Evolutionary conservation across 108 stramenopile genomes (phyloP).

Genomic region (Fragilaria crotonensis): DNA sequence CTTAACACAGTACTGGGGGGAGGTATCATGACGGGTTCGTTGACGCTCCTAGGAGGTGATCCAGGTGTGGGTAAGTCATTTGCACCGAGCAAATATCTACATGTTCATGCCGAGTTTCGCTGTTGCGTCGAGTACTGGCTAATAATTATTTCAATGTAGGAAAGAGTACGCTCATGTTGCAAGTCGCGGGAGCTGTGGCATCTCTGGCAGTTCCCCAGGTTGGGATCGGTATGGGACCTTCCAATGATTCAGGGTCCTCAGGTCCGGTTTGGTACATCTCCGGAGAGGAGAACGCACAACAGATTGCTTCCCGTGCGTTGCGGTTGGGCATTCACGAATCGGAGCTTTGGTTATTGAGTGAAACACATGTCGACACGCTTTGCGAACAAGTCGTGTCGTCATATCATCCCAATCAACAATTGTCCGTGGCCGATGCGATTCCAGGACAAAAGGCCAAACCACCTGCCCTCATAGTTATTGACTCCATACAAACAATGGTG

Average conservation of each 20-base stretch:
- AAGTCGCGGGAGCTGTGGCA: slow-evolving; percentile 61
- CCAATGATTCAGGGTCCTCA: slow-evolving; percentile 5
- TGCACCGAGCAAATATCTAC: background rate
- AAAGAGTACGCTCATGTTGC: slow-evolving; percentile 67
- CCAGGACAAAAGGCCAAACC: slow-evolving; percentile 26
- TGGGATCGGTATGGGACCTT: slow-evolving; percentile 70
- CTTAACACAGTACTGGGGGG: slow-evolving; percentile 90
- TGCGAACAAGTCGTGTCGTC: slow-evolving; percentile 46
- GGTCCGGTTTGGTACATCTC: slow-evolving; percentile 91
- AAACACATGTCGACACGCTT: slow-evolving; percentile 60
- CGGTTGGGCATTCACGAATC: slow-evolving; percentile 53
- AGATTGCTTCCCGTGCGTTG: slow-evolving; percentile 81
- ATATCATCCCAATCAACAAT: slow-evolving; percentile 7
- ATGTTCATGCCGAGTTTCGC: background rate
- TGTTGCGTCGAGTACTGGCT: background rate
- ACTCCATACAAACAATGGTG: slow-evolving; percentile 93
- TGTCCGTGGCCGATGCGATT: slow-evolving; percentile 3
- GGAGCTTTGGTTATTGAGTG: slow-evolving; percentile 54
- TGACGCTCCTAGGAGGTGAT: slow-evolving; percentile 84
- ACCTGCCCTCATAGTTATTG: slow-evolving; percentile 77
- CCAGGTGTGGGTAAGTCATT: slow-evolving; percentile 66
- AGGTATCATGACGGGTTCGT: slow-evolving; percentile 83
- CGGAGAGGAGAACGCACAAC: slow-evolving; percentile 90
- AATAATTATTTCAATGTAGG: background rate
- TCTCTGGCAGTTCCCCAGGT: slow-evolving; percentile 31